Conservation (phyloP, 768 basidiomycete genomes). For the Russula olivacea region DNA sequence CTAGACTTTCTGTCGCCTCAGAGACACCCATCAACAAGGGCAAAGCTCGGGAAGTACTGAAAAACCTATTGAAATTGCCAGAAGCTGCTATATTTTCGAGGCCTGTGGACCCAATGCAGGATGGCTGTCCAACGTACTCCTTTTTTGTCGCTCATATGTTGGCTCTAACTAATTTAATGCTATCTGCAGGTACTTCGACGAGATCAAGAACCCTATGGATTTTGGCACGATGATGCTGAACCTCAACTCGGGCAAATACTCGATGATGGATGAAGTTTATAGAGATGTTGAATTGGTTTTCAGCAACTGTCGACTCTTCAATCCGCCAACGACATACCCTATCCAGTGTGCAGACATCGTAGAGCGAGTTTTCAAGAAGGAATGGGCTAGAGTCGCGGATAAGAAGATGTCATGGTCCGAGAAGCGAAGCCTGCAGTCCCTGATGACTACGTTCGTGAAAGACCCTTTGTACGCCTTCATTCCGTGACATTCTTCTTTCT, state of each 20-base stretch:
- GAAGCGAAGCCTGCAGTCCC: conserved; percentile 66
- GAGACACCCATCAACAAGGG: conserved; percentile 64
- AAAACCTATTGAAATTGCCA: conserved; percentile 49
- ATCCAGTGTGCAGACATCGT: conserved; percentile 63
- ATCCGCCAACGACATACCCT: conserved; percentile 74
- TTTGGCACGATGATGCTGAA: conserved; percentile 74
- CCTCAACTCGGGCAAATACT: conserved; percentile 60
- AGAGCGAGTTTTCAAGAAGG: conserved; percentile 72
- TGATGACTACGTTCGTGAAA: conserved; percentile 63
- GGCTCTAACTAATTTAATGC: conserved; percentile 11
- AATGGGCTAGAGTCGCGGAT: conserved; percentile 77
- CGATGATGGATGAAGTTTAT: conserved; percentile 75
- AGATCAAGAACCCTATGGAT: conserved; percentile 92
- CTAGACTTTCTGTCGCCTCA: conserved; percentile 34
- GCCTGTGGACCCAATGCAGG: conserved; percentile 77
- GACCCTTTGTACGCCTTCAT: conserved; percentile 52
- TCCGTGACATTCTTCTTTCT: conserved; percentile 16
- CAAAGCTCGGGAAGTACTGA: conserved; percentile 74
- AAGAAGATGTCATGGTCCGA: conserved; percentile 70
- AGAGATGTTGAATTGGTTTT: conserved; percentile 80
- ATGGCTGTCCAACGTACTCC: conserved; percentile 88
- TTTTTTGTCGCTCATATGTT: neutral
- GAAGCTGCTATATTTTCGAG: conserved; percentile 69
- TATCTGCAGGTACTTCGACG: conserved; percentile 71
- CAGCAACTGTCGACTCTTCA: conserved; percentile 88